Evolutionary conservation across 306 rosid species (phyloP).

Genomic region (Hippophae rhamnoides): DNA sequence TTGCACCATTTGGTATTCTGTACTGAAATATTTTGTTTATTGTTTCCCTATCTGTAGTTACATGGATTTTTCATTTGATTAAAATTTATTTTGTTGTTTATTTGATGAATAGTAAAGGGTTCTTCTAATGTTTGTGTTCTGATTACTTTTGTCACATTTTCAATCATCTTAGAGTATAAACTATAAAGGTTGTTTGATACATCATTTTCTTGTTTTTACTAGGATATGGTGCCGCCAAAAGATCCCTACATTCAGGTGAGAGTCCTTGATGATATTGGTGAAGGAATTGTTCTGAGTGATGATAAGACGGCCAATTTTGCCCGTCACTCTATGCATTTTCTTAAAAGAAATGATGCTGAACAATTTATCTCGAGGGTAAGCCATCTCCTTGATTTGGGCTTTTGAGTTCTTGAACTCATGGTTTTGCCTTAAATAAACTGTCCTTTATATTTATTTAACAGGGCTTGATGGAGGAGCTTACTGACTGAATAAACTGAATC

Average conservation of each 20-base stretch:
- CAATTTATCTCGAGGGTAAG: constrained; percentile 62
- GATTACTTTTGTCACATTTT: too few relatives aligned
- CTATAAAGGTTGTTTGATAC: too few relatives aligned
- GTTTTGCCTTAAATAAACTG: constrained; percentile 3
- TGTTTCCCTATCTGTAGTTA: too few relatives aligned
- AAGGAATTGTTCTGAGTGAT: constrained; percentile 63
- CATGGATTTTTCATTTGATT: too few relatives aligned
- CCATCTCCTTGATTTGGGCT: constrained; percentile 13
- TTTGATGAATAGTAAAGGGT: too few relatives aligned
- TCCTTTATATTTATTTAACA: constrained; percentile 20
- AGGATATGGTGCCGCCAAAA: constrained; percentile 98
- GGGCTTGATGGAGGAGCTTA: constrained; percentile 95
- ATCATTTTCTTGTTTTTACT: constrained; percentile 24
- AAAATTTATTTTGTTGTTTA: too few relatives aligned
- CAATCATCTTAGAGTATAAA: too few relatives aligned
- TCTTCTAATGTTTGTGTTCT: too few relatives aligned
- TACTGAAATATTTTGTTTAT: too few relatives aligned
- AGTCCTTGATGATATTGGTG: constrained; percentile 79
- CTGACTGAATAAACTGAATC: constrained; percentile 24
- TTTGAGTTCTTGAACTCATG: constrained; percentile 2
- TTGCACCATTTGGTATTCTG: too few relatives aligned
- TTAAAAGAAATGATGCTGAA: constrained; percentile 87
- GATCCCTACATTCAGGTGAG: constrained; percentile 91
- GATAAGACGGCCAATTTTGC: constrained; percentile 72
- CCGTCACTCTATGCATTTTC: constrained; percentile 80